A percentile compares a stretch with the other conserved stretches of the same genome.
Evolutionary conservation across 202 grass and related monocot species (phyloP).

Genomic region (Zoysia matrella): DNA sequence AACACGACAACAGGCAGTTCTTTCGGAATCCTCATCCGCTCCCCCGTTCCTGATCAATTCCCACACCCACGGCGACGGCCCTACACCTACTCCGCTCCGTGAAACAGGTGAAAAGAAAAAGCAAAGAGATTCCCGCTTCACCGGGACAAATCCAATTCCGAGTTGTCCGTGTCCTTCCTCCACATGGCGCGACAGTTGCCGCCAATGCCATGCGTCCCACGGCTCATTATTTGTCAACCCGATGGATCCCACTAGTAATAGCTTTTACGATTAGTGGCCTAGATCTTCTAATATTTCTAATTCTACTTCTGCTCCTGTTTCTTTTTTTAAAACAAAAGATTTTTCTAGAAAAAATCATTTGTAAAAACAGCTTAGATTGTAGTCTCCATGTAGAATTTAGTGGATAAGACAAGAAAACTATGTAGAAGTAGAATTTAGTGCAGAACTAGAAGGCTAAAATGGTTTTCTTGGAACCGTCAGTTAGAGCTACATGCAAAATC

Average conservation of each 20-base stretch:
- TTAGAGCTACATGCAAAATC: too few species aligned
- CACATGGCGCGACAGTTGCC: conserved; percentile 33
- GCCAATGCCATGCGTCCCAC: neutral
- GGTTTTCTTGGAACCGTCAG: too few species aligned
- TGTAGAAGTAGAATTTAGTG: too few species aligned
- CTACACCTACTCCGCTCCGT: neutral
- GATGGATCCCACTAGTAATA: neutral
- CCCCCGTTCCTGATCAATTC: neutral
- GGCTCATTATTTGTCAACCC: neutral
- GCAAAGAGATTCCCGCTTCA: conserved; percentile 3
- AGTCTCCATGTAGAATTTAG: too few species aligned
- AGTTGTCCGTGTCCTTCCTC: neutral
- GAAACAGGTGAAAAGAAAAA: conserved; percentile 31
- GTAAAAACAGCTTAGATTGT: too few species aligned
- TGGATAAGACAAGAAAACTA: too few species aligned
- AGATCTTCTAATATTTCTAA: too few species aligned
- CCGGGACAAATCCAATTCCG: neutral
- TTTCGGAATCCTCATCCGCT: neutral
- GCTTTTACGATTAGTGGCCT: neutral
- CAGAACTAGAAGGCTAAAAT: too few species aligned
- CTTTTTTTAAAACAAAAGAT: too few species aligned
- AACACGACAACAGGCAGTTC: neutral
- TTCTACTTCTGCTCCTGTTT: too few species aligned
- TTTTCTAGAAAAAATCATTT: too few species aligned
- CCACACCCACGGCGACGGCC: neutral